A percentile compares a stretch with the other conserved stretches of the same genome.
Evolutionary conservation across 345 rosid species (phyloP).

Genomic region (Eucalyptus regnans): DNA sequence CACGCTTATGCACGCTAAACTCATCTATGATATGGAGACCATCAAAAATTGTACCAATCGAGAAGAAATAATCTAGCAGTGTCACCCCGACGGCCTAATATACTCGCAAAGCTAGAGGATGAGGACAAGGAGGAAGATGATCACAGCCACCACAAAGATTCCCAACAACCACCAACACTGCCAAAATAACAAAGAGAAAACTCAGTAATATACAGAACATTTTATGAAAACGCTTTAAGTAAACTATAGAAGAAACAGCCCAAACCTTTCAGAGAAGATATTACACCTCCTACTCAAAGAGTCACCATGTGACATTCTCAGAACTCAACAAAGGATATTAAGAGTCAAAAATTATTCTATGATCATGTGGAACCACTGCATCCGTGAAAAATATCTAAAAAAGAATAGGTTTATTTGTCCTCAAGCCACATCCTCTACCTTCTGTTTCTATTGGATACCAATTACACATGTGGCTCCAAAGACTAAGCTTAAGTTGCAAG

Average conservation of each 20-base stretch:
- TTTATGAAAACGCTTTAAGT: neutral
- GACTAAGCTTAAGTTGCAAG: neutral
- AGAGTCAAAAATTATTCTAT: neutral
- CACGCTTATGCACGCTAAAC: neutral
- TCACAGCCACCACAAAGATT: conserved; percentile 24
- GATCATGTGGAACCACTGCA: neutral
- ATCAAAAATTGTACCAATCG: neutral
- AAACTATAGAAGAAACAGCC: neutral
- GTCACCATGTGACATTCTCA: neutral
- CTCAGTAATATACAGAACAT: neutral
- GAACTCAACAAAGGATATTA: neutral
- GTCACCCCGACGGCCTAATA: neutral
- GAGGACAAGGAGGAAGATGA: conserved; percentile 27
- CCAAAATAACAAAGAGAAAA: neutral
- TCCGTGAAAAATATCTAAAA: neutral
- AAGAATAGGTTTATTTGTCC: neutral
- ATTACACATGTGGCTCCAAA: neutral
- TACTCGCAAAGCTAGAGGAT: conserved; percentile 11
- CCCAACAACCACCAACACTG: conserved; percentile 76
- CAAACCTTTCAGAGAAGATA: neutral
- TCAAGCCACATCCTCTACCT: neutral
- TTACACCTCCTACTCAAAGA: neutral
- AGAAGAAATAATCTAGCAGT: neutral
- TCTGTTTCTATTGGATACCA: neutral
- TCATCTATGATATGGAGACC: neutral